phyloP scores from a whole-genome alignment of 257 asterid genomes.

The Paraleonurus japonicus region DNA sequence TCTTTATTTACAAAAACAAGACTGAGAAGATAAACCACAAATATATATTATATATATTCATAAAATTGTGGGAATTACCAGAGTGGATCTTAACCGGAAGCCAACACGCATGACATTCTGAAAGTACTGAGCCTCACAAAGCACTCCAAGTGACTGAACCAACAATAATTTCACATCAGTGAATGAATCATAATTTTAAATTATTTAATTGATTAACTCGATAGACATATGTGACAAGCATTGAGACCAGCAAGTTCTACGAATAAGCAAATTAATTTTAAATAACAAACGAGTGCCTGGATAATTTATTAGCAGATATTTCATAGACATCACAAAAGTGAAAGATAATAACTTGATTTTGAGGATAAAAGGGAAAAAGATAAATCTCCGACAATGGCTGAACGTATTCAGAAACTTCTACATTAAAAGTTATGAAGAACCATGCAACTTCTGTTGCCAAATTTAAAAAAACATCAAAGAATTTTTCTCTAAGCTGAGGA shows the following conservation, averaged over 20 bases:
- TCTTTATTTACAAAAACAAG: too few species aligned
- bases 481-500: background rate
- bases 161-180: conserved; percentile 19
- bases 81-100: conserved; percentile 78
- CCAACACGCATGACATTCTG: conserved; percentile 98
- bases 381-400: background rate
- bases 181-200: background rate
- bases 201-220: background rate
- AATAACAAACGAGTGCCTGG: background rate
- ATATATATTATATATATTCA: too few species aligned
- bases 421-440: background rate
- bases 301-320: conserved; percentile 2
- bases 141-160: conserved; percentile 77
- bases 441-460: background rate
- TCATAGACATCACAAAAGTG: background rate
- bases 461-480: background rate
- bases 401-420: background rate
- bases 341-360: background rate
- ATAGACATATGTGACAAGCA: background rate
- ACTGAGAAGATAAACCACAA: too few species aligned
- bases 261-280: background rate
- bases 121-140: conserved; percentile 87
- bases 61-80: conserved; percentile 53
- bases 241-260: conserved; percentile 12
- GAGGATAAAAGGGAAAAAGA: background rate